Evolutionary conservation across 2,329 filamentous ascomycete genomes (phyloP), one percentile per base, ranked within the genome.

Genomic region (Ramularia collo-cygni): DNA sequence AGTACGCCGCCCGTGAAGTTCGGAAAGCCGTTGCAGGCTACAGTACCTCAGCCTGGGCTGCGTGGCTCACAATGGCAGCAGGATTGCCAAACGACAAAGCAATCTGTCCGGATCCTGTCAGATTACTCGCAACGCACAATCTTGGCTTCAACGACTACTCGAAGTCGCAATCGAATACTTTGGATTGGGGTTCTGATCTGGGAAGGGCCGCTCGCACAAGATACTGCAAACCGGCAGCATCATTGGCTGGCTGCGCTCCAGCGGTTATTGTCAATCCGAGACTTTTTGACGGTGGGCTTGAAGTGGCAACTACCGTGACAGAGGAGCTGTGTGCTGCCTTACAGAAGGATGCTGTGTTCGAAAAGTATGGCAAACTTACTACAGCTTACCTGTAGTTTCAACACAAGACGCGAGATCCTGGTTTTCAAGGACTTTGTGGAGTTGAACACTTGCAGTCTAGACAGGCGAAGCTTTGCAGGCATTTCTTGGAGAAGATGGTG

Each of bases 111-210:
- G 42, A 47, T 26, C 43, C 46, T 14, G 28, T 47, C 12, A 32
- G 30, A 18, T 35, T 49, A 19, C 38, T 49, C 9, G 33, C 32
- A n/a, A 36, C 35, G 7, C 41, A 47, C 30, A 49, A 49, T 16
- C 21, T 49, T 30, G 40, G 28, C 28, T 47, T 49, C 38, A 49
- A 47, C 35, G 46, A 49, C 28, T 47, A 44, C 21, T 49, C 46
- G 9, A 46, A 40, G 14, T 44, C 38, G 4, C 43, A 44, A 16
- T 38, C 40, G 4, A 41, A 49, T 26, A 10, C 33, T 6, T 17
- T 47, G 16, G 33, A 44, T 17, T 49, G 46, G 46, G 44, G 46
- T 8, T n/a, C 28, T 21, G 32, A 37, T 8, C 41, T 49, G 13
- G 46, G 46, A 3, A 27, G 33, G 14, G 13, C 40, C 32, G 46